Evolutionary conservation across 441 rosid genomes (phyloP).

Genomic region (Jatropha multifida): DNA sequence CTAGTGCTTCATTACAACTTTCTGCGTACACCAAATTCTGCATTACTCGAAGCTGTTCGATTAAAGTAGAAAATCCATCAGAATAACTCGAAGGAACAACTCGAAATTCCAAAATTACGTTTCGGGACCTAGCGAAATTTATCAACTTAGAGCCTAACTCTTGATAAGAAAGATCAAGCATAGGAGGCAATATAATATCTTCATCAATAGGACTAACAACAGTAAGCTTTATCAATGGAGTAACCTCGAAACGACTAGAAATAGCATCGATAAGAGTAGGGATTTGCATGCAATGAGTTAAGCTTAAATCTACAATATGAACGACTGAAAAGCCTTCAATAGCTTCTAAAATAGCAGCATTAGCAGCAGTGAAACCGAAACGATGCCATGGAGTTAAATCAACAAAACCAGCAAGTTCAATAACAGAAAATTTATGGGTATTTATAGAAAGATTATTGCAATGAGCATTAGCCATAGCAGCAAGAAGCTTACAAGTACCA

Average conservation of each 20-base stretch:
- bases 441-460: constrained; percentile 30
- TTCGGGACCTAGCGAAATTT: constrained; percentile 67
- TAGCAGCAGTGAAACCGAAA: constrained; percentile 85
- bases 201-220: constrained; percentile 40
- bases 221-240: constrained; percentile 70
- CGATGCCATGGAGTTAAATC: constrained; percentile 94
- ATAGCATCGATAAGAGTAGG: constrained; percentile 81
- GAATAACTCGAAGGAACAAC: constrained; percentile 52
- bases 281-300: constrained; percentile 92
- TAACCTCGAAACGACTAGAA: constrained; percentile 45
- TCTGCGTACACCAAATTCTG: constrained; percentile 48
- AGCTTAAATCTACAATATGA: constrained; percentile 84
- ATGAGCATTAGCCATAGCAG: constrained; percentile 43
- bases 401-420: constrained; percentile 78
- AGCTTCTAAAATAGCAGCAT: constrained; percentile 69
- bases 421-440: constrained; percentile 67
- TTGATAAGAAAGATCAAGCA: constrained; percentile 58
- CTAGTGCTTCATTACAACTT: constrained; percentile 52
- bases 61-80: constrained; percentile 62
- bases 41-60: constrained; percentile 52
- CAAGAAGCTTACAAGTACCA: constrained; percentile 59
- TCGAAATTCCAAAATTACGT: constrained; percentile 56
- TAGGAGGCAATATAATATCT: constrained; percentile 47
- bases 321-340: constrained; percentile 62
- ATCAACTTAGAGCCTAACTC: constrained; percentile 66